Base-by-base conservation (phyloP, 352 stramenopile genomes). In the Globisporangium takayamanum region DNA sequence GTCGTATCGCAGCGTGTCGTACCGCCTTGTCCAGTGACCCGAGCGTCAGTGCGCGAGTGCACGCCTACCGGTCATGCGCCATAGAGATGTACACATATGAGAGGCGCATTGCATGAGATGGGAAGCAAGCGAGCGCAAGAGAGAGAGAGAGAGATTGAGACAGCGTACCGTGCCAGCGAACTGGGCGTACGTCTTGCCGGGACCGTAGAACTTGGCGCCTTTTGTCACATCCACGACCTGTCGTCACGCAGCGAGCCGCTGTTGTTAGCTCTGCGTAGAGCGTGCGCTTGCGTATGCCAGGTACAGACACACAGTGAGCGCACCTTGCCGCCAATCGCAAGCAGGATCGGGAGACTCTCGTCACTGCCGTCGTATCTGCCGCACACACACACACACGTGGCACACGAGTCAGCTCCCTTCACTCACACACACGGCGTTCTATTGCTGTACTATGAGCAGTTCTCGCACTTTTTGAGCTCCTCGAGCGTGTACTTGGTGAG, bases 281-380 rank as follows among this genome's bases (percentile, higher is more conserved):
- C 15, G 12, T 18, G 14, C 14, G 30, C 5, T 3, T 50, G 50
- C 11, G 6, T 54, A 22, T 3, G n/a, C 15, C 22, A 50, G 7
- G 46, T 50, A 15, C 18, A 50, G 16, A 37, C 45, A 50, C n/a
- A 22, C 22, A 36, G 47, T 36, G 12, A 25, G 6, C 10, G 48
- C 64, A 92, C 83, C 62, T 90, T 89, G 49, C 83, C 83, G 30
- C 77, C 75, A 30, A 93, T 74, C 8, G 83, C 75, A 48, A 91
- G 51, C 42, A 89, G 64, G 50, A 93, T 89, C 20, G 83, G 83
- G 54, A 73, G 61, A 46, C 74, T 70, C 60, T 78, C 66, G 57
- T 93, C 77, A 25, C 73, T 72, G 20, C 83, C 83, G 50, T 93
- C 83, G 53, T 84, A 89, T 54, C 76, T 85, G 50, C 60, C 62